These are phyloP conservation scores for Cucumis cinereus DNA, from an alignment of 306 rosid genomes.

Conservation along the genomic window DNA sequence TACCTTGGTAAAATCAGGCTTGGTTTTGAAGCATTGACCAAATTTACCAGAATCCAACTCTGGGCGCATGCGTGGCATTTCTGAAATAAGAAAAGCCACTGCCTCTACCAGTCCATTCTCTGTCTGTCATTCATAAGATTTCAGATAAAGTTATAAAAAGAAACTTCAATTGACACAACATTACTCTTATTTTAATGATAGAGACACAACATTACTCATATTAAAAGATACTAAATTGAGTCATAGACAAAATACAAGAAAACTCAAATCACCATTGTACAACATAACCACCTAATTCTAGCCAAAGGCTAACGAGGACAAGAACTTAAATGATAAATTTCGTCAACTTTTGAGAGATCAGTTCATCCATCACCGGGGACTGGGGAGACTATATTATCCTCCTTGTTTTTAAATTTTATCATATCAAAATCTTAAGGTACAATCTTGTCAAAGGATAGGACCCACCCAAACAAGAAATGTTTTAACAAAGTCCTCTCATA, in stretches of 20 bases:
- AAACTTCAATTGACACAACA: conserved; percentile 10
- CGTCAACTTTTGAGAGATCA: background rate
- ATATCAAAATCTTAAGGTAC: background rate
- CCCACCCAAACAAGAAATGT: background rate
- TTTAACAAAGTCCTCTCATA: background rate
- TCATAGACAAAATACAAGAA: background rate
- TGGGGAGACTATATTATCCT: background rate
- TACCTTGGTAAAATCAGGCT: conserved; percentile 86
- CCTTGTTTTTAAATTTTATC: background rate
- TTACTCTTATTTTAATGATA: background rate
- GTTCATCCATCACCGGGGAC: background rate
- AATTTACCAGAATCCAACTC: conserved; percentile 46
- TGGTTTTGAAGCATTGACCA: conserved; percentile 69
- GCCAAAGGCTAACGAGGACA: background rate
- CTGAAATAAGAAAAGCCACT: conserved; percentile 75
- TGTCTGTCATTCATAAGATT: conserved; percentile 28
- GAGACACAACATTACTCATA: background rate
- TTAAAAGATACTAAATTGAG: background rate
- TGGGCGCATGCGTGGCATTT: conserved; percentile 71
- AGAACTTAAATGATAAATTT: background rate
- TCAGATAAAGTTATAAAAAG: conserved; percentile 10
- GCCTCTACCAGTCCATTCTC: conserved; percentile 95
- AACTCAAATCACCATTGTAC: background rate
- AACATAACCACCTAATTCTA: background rate
- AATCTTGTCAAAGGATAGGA: background rate